Evolutionary conservation across 179 eudicot species (phyloP).

Genomic region (Beta lomatogona): DNA sequence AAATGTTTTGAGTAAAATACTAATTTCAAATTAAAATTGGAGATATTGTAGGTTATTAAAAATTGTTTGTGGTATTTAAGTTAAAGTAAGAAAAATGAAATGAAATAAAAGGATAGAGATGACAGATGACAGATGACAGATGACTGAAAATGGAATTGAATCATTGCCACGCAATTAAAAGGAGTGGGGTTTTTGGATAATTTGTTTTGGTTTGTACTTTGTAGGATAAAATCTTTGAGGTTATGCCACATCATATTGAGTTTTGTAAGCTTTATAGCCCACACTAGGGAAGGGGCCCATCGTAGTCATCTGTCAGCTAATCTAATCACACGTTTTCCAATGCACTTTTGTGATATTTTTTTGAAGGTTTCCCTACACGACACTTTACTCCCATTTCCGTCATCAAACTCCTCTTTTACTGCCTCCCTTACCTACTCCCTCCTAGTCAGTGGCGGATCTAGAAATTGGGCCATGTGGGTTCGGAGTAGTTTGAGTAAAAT

Average conservation of each 20-base stretch:
- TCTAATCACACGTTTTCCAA: neutral
- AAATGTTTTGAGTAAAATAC: too few species aligned
- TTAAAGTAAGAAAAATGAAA: too few species aligned
- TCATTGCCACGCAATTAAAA: conserved; percentile 11
- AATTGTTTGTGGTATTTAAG: neutral
- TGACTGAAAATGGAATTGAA: neutral
- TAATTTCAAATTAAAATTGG: too few species aligned
- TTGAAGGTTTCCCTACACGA: neutral
- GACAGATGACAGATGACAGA: neutral
- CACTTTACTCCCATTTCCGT: too few species aligned
- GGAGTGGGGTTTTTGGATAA: neutral
- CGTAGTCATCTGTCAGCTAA: neutral
- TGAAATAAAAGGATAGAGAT: neutral
- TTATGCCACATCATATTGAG: neutral
- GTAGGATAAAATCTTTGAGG: neutral
- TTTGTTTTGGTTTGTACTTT: neutral
- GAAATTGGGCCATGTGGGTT: too few species aligned
- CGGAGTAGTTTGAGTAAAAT: too few species aligned
- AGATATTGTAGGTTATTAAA: too few species aligned
- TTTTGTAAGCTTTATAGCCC: neutral
- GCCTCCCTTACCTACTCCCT: too few species aligned
- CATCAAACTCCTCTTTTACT: too few species aligned
- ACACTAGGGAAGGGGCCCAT: neutral
- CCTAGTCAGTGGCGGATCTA: too few species aligned
- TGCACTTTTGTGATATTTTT: neutral